These are phyloP conservation scores for Blastomyces silverae DNA, from an alignment of 2,329 filamentous ascomycete species.

Conservation along the genomic window DNA sequence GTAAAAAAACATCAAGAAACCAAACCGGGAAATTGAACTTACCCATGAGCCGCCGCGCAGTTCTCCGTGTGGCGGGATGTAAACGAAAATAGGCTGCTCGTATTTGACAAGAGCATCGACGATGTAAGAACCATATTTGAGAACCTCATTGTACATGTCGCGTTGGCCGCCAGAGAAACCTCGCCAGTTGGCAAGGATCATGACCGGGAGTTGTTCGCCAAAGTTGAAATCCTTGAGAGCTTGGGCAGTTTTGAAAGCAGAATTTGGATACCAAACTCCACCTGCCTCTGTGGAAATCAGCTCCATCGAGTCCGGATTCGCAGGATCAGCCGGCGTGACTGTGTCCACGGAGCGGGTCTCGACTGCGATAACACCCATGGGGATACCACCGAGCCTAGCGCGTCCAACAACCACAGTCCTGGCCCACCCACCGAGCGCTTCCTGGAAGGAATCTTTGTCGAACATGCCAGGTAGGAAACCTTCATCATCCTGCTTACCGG, in stretches of 20 bases:
- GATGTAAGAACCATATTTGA: conserved; percentile 99
- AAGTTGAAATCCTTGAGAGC: conserved; percentile 99
- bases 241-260: conserved; percentile 98
- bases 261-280: conserved; percentile 99
- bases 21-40: conserved; percentile 31
- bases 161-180: conserved; percentile 99
- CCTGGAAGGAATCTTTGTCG: conserved; percentile 93
- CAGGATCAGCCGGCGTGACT: conserved; percentile 89
- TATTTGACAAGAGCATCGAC: conserved; percentile 97
- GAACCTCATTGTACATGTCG: conserved; percentile 99
- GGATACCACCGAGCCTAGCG: conserved; percentile 92
- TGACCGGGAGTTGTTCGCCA: conserved; percentile 92
- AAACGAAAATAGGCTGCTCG: conserved; percentile 97
- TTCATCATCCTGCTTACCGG: conserved; percentile 69
- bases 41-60: conserved; percentile 96
- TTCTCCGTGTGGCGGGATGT: conserved; percentile 94
- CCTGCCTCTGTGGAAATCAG: conserved; percentile 90
- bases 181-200: conserved; percentile 99
- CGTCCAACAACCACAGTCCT: conserved; percentile 94
- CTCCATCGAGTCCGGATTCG: conserved; percentile 97
- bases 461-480: conserved; percentile 89
- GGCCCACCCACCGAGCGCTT: conserved; percentile 94
- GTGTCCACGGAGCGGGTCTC: conserved; percentile 97
- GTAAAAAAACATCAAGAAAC: not conserved
- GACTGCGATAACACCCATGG: conserved; percentile 95